phyloP scores from a whole-genome alignment of 2,329 filamentous ascomycete genomes.

The Diplodia seriata region DNA sequence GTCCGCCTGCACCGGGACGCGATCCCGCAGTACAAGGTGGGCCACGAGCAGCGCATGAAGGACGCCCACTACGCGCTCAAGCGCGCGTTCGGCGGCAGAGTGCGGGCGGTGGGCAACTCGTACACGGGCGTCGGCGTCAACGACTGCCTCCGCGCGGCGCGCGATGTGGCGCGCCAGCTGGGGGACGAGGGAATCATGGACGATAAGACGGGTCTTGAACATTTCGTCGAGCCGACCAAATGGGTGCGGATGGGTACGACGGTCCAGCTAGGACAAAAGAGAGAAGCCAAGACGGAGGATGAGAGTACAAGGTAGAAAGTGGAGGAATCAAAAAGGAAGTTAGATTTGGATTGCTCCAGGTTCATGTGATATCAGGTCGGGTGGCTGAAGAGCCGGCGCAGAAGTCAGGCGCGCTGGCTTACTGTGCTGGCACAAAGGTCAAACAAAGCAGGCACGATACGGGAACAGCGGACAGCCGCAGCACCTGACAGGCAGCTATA shows the following conservation, averaged over 20 bases:
- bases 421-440: background rate
- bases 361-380: too few species aligned
- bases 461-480: background rate
- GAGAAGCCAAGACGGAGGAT: slow-evolving; percentile 8
- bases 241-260: slow-evolving; percentile 21
- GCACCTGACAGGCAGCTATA: background rate
- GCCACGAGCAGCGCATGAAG: slow-evolving; percentile 71
- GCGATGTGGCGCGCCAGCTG: slow-evolving; percentile 57
- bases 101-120: slow-evolving; percentile 66
- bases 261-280: slow-evolving; percentile 4
- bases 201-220: slow-evolving; percentile 50
- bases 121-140: slow-evolving; percentile 58
- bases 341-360: background rate
- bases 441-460: background rate
- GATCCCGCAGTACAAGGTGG: slow-evolving; percentile 89
- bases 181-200: slow-evolving; percentile 40
- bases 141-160: slow-evolving; percentile 62
- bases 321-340: background rate
- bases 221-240: slow-evolving; percentile 37
- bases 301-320: slow-evolving; percentile 5
- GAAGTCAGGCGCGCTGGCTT: background rate
- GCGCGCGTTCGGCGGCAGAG: slow-evolving; percentile 64
- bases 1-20: slow-evolving; percentile 72
- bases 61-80: slow-evolving; percentile 63
- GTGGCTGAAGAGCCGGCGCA: too few species aligned